A percentile compares a stretch with the other conserved stretches of the same genome.
phyloP scores from a whole-genome alignment of 2,329 filamentous ascomycete genomes.

The Penicillium janthinellum region DNA sequence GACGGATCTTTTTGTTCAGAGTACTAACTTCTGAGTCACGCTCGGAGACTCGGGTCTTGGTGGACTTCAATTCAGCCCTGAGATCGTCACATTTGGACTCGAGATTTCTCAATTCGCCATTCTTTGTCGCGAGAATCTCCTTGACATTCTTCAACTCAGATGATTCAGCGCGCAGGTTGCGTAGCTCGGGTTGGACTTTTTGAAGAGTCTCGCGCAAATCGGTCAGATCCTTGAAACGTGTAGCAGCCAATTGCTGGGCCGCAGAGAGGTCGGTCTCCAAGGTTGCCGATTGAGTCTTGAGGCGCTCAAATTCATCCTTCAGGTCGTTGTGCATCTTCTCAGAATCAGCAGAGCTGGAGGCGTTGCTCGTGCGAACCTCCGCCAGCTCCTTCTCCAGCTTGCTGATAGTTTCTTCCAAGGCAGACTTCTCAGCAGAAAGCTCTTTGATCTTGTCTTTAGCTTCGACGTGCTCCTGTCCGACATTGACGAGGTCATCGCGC shows the following conservation, averaged over 20 bases:
- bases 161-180: constrained; percentile 74
- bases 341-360: constrained; percentile 49
- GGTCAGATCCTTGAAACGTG: constrained; percentile 82
- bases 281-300: constrained; percentile 68
- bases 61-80: constrained; percentile 68
- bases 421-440: constrained; percentile 68
- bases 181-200: constrained; percentile 84
- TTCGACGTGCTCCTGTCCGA: constrained; percentile 82
- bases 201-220: constrained; percentile 78
- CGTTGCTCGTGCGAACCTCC: constrained; percentile 53
- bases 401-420: constrained; percentile 64
- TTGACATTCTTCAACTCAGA: constrained; percentile 71
- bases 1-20: constrained; percentile 75
- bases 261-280: constrained; percentile 83
- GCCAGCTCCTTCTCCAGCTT: constrained; percentile 72
- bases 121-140: constrained; percentile 69
- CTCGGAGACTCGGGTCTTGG: constrained; percentile 70
- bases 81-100: constrained; percentile 83
- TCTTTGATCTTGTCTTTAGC: constrained; percentile 74
- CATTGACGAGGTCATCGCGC: constrained; percentile 73
- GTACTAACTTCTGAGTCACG: constrained; percentile 76
- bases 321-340: constrained; percentile 58
- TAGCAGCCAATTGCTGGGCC: constrained; percentile 82
- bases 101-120: constrained; percentile 68
- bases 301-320: constrained; percentile 66